Conservation (phyloP, 1,139 yeast species). For the Geotrichum macrosporum region DNA sequence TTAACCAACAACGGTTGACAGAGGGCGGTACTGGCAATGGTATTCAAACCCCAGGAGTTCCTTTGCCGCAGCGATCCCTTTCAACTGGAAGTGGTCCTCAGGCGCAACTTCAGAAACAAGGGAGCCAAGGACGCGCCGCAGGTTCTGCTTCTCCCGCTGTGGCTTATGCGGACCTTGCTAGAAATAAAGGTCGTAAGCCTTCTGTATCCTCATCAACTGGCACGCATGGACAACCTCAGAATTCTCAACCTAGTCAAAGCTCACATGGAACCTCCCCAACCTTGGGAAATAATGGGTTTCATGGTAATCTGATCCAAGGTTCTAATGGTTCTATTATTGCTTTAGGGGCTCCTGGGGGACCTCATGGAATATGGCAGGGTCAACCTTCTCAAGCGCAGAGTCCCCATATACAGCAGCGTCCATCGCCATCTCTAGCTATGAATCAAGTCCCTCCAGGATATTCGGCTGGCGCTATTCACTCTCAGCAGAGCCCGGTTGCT, state of each 20-base stretch:
- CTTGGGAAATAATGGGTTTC: conserved; percentile 14
- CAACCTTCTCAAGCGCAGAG: conserved; percentile 24
- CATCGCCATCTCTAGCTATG: conserved; percentile 22
- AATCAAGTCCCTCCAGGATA: conserved; percentile 22
- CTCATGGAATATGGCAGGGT: conserved; percentile 21
- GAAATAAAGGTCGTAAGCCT: conserved; percentile 28
- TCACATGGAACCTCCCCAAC: conserved; percentile 22
- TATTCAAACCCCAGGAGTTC: too few relatives aligned
- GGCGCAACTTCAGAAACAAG: conserved; percentile 20
- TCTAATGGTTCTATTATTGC: conserved; percentile 29
- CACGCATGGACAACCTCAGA: neutral
- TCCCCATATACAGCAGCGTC: conserved; percentile 25
- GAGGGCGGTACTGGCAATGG: conserved; percentile 40
- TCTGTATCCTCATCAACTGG: conserved; percentile 21
- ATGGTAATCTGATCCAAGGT: conserved; percentile 23
- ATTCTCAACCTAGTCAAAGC: conserved; percentile 8
- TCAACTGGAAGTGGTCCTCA: conserved; percentile 16
- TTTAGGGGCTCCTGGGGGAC: conserved; percentile 5
- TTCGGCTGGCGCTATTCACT: conserved; percentile 26
- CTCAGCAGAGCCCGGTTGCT: conserved; percentile 16
- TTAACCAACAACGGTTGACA: conserved; percentile 53
- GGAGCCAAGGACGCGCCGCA: conserved; percentile 13
- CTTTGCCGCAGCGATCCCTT: conserved; percentile 21
- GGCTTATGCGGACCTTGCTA: conserved; percentile 24
- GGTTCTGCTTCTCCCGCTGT: conserved; percentile 26